These are phyloP conservation scores for Podila epicladia DNA, from an alignment of 192 early-diverging fungal species.

Conservation along the genomic window DNA sequence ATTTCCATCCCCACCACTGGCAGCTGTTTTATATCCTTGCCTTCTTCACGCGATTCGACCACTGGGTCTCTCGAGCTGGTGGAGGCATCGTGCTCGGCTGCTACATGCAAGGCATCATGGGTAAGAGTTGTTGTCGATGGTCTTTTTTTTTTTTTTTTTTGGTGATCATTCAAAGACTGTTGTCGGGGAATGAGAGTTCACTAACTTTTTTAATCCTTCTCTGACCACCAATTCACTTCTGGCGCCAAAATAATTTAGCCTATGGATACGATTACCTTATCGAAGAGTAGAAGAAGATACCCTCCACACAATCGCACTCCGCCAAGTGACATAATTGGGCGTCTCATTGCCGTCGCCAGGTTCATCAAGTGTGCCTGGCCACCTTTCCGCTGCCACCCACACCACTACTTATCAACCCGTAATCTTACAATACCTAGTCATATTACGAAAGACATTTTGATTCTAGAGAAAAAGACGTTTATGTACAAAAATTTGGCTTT, in stretches of 20 bases:
- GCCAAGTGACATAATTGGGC: background rate
- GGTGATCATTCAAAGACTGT: background rate
- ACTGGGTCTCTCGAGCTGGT: constrained; percentile 72
- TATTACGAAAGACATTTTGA: too few relatives aligned
- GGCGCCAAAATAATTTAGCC: constrained; percentile 16
- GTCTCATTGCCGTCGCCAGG: background rate
- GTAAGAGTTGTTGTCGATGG: constrained; percentile 21
- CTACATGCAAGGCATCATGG: constrained; percentile 74
- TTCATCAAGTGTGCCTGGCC: too few relatives aligned
- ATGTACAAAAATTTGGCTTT: too few relatives aligned
- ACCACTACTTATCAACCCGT: too few relatives aligned
- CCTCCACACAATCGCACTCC: background rate
- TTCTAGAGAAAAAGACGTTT: too few relatives aligned
- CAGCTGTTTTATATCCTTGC: constrained; percentile 84
- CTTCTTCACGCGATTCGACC: constrained; percentile 81
- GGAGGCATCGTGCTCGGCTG: constrained; percentile 78
- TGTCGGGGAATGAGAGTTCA: too few relatives aligned
- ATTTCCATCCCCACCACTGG: constrained; percentile 85
- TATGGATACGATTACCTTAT: constrained; percentile 68
- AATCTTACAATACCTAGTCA: too few relatives aligned
- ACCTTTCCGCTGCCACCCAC: too few relatives aligned
- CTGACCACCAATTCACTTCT: background rate
- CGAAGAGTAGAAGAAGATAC: constrained; percentile 41
- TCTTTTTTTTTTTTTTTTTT: too few relatives aligned
- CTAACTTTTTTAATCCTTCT: too few relatives aligned